Evolutionary conservation across 768 basidiomycete genomes (phyloP).

Genomic region (Sarcomyxa edulis): DNA sequence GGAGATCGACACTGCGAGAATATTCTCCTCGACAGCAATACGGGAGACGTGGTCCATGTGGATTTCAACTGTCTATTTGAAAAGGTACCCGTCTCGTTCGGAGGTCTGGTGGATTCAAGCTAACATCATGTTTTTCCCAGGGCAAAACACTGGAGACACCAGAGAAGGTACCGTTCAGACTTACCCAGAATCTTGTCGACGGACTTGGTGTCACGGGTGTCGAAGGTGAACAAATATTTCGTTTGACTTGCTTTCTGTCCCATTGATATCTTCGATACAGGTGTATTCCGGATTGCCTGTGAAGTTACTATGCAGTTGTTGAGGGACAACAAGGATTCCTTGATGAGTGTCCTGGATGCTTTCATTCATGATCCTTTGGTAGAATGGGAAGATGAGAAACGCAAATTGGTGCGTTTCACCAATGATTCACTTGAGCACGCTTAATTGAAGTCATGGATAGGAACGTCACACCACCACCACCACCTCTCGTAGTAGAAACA

Average conservation of each 20-base stretch:
- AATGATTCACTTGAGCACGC: too few relatives aligned
- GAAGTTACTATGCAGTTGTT: slow-evolving; percentile 87
- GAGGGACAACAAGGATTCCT: slow-evolving; percentile 83
- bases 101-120: background rate
- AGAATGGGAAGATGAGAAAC: slow-evolving; percentile 88
- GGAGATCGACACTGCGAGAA: slow-evolving; percentile 98
- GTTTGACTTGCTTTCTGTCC: background rate
- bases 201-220: slow-evolving; percentile 91
- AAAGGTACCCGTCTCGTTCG: slow-evolving; percentile 48
- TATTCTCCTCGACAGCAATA: slow-evolving; percentile 83
- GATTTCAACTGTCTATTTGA: slow-evolving; percentile 99
- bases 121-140: slow-evolving; percentile 25
- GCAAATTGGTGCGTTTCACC: slow-evolving; percentile 45
- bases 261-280: slow-evolving; percentile 24
- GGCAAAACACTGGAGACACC: slow-evolving; percentile 85
- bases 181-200: slow-evolving; percentile 91
- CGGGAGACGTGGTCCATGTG: slow-evolving; percentile 91
- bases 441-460: too few relatives aligned
- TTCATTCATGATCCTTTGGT: slow-evolving; percentile 96
- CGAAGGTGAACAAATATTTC: slow-evolving; percentile 55
- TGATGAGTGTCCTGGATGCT: slow-evolving; percentile 94
- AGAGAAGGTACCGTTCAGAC: slow-evolving; percentile 89
- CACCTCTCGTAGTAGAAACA: slow-evolving; percentile 27
- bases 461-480: too few relatives aligned
- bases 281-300: slow-evolving; percentile 86